A percentile compares a stretch with the other conserved stretches of the same genome.
These are phyloP conservation scores for Cicer bijugum DNA, from an alignment of 306 rosid genomes.

Conservation along the genomic window DNA sequence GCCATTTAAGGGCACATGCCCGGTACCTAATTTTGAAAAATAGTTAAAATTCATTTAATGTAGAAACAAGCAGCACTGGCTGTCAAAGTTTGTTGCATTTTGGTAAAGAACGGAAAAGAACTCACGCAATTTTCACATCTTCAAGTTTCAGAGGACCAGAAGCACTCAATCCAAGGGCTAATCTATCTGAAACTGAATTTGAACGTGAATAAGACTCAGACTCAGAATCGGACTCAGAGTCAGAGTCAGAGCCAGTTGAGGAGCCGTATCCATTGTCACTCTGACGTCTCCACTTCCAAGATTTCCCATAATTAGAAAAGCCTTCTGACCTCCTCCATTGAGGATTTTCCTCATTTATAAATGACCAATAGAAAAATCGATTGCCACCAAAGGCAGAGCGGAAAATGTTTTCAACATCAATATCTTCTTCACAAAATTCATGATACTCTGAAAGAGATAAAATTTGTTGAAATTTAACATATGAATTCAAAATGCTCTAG, in stretches of 20 bases:
- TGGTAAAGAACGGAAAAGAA: constrained; percentile 22
- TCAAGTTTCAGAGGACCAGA: constrained; percentile 77
- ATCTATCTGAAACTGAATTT: constrained; percentile 55
- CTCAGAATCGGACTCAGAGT: not conserved
- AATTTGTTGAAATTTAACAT: constrained; percentile 28
- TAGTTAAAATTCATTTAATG: constrained; percentile 4
- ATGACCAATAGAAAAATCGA: constrained; percentile 66
- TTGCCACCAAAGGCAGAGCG: constrained; percentile 67
- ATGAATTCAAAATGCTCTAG: constrained; percentile 22
- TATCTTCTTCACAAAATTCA: constrained; percentile 67
- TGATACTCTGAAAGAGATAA: constrained; percentile 54
- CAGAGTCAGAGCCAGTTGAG: constrained; percentile 44
- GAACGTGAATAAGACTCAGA: constrained; percentile 45
- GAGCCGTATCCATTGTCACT: constrained; percentile 56
- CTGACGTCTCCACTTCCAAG: constrained; percentile 58
- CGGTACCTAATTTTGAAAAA: constrained; percentile 62
- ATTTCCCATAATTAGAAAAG: constrained; percentile 50
- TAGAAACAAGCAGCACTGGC: not conserved
- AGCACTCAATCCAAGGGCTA: constrained; percentile 78
- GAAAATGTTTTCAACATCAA: constrained; percentile 65
- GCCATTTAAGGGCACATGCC: constrained; percentile 84
- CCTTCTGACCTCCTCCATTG: constrained; percentile 66
- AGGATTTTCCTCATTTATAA: constrained; percentile 67
- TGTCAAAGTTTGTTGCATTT: constrained; percentile 5
- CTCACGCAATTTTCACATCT: constrained; percentile 90